phyloP scores from a whole-genome alignment of 257 asterid genomes.

The Rehmannia glutinosa region DNA sequence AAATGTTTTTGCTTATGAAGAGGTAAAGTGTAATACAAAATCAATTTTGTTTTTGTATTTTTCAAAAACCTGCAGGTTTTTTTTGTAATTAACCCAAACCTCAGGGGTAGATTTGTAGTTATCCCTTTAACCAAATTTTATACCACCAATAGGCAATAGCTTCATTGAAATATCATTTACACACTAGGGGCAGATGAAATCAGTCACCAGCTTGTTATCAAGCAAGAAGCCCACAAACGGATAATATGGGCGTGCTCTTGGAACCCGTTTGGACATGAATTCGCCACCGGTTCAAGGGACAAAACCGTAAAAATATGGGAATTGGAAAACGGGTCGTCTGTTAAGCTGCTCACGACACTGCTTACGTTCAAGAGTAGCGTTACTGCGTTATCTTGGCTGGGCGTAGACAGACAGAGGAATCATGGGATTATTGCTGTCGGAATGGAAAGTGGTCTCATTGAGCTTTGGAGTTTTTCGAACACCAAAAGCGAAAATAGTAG shows the following conservation, averaged over 20 bases:
- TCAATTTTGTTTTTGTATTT: no score
- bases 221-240: constrained; percentile 89
- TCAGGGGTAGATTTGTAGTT: not conserved
- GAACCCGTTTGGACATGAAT: constrained; percentile 80
- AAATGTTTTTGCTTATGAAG: no score
- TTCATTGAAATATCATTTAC: not conserved
- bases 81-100: not conserved
- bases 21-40: no score
- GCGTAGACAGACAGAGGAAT: constrained; percentile 42
- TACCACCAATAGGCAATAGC: no score
- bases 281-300: constrained; percentile 94
- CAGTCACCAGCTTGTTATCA: constrained; percentile 44
- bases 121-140: no score
- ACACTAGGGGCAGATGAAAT: constrained; percentile 53
- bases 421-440: constrained; percentile 79
- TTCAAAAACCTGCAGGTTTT: no score
- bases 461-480: constrained; percentile 60
- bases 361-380: constrained; percentile 75
- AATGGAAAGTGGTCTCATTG: constrained; percentile 82
- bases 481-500: constrained; percentile 16
- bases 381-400: constrained; percentile 82
- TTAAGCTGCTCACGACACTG: constrained; percentile 51
- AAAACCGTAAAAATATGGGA: constrained; percentile 87
- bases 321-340: constrained; percentile 46
- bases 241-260: constrained; percentile 96